These are phyloP conservation scores for Rhodotorula babjevae DNA, from an alignment of 768 basidiomycete species.

Conservation along the genomic window DNA sequence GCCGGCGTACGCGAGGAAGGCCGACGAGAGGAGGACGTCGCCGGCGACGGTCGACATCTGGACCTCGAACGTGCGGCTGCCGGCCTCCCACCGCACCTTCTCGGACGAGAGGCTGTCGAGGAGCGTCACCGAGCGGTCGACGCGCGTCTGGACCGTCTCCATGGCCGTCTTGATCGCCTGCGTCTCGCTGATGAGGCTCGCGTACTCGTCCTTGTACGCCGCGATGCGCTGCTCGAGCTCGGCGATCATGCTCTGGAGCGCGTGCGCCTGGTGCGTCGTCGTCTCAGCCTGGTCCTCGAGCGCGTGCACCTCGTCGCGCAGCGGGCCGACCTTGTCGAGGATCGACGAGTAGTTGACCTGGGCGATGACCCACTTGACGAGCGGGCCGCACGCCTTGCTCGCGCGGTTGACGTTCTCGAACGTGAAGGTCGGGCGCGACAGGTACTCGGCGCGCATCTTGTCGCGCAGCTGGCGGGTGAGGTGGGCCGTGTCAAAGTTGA, in stretches of 20 bases:
- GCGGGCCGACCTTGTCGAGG: conserved; percentile 89
- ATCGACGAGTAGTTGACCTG: conserved; percentile 97
- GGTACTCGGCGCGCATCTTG: conserved; percentile 84
- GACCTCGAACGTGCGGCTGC: conserved; percentile 89
- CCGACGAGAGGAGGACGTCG: conserved; percentile 89
- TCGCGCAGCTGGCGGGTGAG: conserved; percentile 88
- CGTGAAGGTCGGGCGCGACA: conserved; percentile 83
- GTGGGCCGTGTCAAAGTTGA: conserved; percentile 84
- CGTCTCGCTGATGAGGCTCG: conserved; percentile 88
- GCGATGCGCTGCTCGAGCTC: conserved; percentile 90
- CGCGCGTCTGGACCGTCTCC: conserved; percentile 95
- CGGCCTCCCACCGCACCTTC: conserved; percentile 84
- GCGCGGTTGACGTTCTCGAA: conserved; percentile 93
- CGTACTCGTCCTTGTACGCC: conserved; percentile 94
- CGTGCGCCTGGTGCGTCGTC: conserved; percentile 87
- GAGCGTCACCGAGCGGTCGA: conserved; percentile 92
- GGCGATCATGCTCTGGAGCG: conserved; percentile 84
- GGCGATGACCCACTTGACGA: conserved; percentile 96
- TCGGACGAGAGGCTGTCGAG: conserved; percentile 92
- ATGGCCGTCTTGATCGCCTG: conserved; percentile 96
- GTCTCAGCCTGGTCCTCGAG: conserved; percentile 86
- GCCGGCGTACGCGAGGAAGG: conserved; percentile 92
- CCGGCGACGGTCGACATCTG: conserved; percentile 99
- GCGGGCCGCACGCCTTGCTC: conserved; percentile 92
- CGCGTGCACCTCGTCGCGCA: conserved; percentile 90